These are phyloP conservation scores for Colletotrichum falcatum DNA, from an alignment of 2,329 filamentous ascomycete genomes.

Conservation along the genomic window DNA sequence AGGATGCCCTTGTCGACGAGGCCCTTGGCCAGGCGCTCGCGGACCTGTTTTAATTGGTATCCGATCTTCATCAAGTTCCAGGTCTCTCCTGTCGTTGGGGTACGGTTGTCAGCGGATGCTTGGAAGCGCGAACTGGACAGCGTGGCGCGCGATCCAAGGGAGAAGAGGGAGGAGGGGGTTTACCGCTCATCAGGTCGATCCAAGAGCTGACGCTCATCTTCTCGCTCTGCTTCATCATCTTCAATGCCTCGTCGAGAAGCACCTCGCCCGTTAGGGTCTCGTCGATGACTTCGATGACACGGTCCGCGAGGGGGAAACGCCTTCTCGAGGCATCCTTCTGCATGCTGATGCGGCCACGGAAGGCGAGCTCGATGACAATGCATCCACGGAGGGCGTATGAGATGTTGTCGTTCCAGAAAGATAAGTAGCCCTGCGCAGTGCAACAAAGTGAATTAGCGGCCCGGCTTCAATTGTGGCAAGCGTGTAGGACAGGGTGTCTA, in stretches of 20 bases:
- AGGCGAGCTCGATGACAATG: slow-evolving; percentile 97
- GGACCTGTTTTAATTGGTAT: slow-evolving; percentile 99
- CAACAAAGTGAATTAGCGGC: slow-evolving; percentile 20
- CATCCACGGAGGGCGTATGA: slow-evolving; percentile 97
- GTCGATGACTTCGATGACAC: slow-evolving; percentile 96
- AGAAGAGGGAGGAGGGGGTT: slow-evolving; percentile 50
- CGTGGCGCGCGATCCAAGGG: slow-evolving; percentile 20
- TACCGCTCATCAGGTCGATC: slow-evolving; percentile 99
- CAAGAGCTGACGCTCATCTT: slow-evolving; percentile 99
- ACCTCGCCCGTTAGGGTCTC: slow-evolving; percentile 97
- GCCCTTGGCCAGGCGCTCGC: slow-evolving; percentile 95
- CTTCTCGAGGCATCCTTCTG: slow-evolving; percentile 94
- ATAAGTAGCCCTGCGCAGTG: slow-evolving; percentile 84
- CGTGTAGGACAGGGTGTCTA: slow-evolving; percentile 1
- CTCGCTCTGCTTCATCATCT: slow-evolving; percentile 99
- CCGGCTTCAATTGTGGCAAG: slow-evolving; percentile 8
- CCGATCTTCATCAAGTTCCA: slow-evolving; percentile 99
- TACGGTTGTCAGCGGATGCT: slow-evolving; percentile 23
- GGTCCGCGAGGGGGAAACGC: slow-evolving; percentile 91
- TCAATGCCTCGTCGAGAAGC: slow-evolving; percentile 94
- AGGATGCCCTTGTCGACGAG: slow-evolving; percentile 99
- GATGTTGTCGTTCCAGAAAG: slow-evolving; percentile 99
- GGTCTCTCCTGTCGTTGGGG: slow-evolving; percentile 80
- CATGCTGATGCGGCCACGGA: slow-evolving; percentile 97
- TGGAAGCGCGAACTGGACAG: neutral